Base-by-base conservation (phyloP, 2,329 filamentous ascomycete genomes). In the Colletotrichum camelliae region DNA sequence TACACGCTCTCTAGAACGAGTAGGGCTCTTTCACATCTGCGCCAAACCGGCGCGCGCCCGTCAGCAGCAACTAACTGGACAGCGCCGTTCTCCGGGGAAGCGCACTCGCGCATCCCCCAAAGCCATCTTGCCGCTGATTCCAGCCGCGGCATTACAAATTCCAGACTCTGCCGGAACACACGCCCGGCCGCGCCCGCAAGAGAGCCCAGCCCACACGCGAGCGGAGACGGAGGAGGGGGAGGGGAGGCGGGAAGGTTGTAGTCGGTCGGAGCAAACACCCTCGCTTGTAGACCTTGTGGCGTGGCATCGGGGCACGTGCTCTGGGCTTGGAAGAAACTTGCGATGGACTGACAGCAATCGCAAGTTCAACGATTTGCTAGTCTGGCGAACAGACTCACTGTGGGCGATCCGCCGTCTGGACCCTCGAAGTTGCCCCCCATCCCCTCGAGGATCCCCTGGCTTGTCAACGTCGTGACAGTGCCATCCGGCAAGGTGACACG, bases 391-490 rank as follows among this genome's bases (percentile, higher is more conserved):
- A 73, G 73, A 75, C 57, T 61, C 64, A n/a, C 29, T n/a, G 29
- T 57, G 43, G 57, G 57, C 57, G 64, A 67, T 68, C 73, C 70
- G 70, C 35, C 48, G 39, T 35, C 21, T 65, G 33, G 15, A 8
- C 27, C 43, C 43, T 52, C 43, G 21, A 52, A 52, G 43, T 52
- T 52, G 43, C 43, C 43, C 65, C 24, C 18, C 16, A 7, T n/a
- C 62, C 39, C 31, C 29, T 58, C 48, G 58, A 68, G 74, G 70
- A 73, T 68, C 29, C 74, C 74, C 70, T 69, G 65, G 74, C 74
- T 60, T 76, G 74, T 74, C 74, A 76, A 58, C 58, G 58, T 69
- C 74, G 58, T 65, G 69, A 55, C 74, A 69, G 48, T 33, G 61
- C 43, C 35, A 37, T 69, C 48, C 16, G 29, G 64, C 27, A 33